Evolutionary conservation across 352 stramenopile genomes (phyloP), one percentile per base, ranked within the genome.

Genomic region (Pythium catenulatum): DNA sequence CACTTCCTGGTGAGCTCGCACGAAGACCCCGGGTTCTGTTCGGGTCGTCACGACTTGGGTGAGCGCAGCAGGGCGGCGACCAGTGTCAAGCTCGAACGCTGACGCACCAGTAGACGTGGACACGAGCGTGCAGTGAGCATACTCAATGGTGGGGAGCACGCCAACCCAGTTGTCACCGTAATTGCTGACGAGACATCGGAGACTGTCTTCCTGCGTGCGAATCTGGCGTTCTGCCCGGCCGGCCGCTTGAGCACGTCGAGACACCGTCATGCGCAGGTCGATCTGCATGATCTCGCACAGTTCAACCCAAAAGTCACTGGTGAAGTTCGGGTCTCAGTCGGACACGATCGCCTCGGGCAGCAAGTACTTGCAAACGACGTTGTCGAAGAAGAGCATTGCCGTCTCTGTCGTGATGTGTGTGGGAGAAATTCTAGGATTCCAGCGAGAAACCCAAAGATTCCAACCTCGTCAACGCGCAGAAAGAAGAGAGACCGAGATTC

Each of bases 81-180:
- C 59, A 39, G 23, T 84, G 78, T 89, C 72, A 30, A 89, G 5
- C 58, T 89, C 79, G 39, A 89, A 89, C 11, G 66, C 69, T 11
- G 68, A 69, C 17, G 76, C 25, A 59, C 50, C 23, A 27, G 66
- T 56, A 19, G 69, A 87, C 15, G 59, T 58, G 5, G 30, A 76
- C 15, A 76, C 59, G 3, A 87, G 30, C 8, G 73, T 81, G 21
- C 25, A 36, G 32, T 81, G 54, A 2, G 81, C 81, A 43, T 87
- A 74, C 59, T 87, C 72, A 21, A 87, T 70, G 1, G 72, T 87
- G 2, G 27, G 25, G 1, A 87, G 66, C 13, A 79, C 15, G 9
- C 79, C 30, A 17, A 39, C 50, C 75, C 68, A 88, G 39, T 82
- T 54, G 5, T 81, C 39, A 63, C 75, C 75, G 32, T 81, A 74